Evolutionary conservation across 2,329 filamentous ascomycete species (phyloP).

Genomic region (Colletotrichum siamense): DNA sequence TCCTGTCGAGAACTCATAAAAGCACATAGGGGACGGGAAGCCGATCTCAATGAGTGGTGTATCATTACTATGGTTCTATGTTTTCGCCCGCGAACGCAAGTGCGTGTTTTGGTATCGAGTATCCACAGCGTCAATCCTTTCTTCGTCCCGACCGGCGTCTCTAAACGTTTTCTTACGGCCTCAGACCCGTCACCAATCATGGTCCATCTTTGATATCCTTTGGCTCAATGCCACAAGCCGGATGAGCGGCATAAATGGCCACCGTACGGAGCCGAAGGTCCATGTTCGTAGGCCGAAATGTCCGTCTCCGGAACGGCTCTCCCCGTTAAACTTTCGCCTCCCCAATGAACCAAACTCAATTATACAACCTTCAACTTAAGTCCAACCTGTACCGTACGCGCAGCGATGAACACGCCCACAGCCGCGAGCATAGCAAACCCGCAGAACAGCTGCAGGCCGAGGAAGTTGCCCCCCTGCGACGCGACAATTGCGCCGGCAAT

Average conservation of each 20-base stretch:
- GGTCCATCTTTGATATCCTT: not conserved
- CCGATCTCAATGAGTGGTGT: not conserved
- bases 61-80: not conserved
- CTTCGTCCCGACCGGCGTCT: not conserved
- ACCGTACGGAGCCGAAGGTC: not conserved
- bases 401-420: slow-evolving; percentile 31
- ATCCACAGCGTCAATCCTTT: not conserved
- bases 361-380: slow-evolving; percentile 36
- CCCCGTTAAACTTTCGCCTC: not conserved
- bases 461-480: slow-evolving; percentile 56
- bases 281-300: not conserved
- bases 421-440: slow-evolving; percentile 53
- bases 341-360: not conserved
- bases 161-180: not conserved
- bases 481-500: slow-evolving; percentile 68
- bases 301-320: not conserved
- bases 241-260: not conserved
- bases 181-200: not conserved
- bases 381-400: slow-evolving; percentile 40
- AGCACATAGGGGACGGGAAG: not conserved
- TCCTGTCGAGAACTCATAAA: not conserved
- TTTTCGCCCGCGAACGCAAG: not conserved
- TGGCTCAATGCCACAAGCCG: not conserved
- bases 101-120: not conserved
- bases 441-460: slow-evolving; percentile 69